Evolutionary conservation across 495 filamentous ascomycete genomes (phyloP).

Genomic region (Xylaria bambusicola): DNA sequence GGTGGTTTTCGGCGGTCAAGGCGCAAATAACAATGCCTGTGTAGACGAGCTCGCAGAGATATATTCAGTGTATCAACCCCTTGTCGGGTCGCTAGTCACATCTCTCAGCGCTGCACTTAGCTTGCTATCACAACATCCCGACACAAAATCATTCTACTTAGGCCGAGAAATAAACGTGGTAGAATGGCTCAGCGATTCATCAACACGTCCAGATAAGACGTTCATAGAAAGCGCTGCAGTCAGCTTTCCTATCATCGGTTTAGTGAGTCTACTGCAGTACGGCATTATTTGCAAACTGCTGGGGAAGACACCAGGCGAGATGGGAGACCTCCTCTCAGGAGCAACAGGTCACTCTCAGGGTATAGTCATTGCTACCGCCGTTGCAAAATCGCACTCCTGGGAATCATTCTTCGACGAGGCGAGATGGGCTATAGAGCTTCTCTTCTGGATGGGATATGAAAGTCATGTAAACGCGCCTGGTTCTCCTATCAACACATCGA

Average conservation of each 20-base stretch:
- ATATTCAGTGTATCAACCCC: conserved; percentile 73
- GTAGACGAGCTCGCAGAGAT: conserved; percentile 75
- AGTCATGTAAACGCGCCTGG: conserved; percentile 87
- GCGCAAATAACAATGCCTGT: conserved; percentile 6
- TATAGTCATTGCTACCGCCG: conserved; percentile 80
- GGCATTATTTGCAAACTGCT: conserved; percentile 80
- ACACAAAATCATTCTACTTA: conserved; percentile 73
- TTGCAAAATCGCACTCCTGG: conserved; percentile 75
- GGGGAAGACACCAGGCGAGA: conserved; percentile 72
- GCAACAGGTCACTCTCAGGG: conserved; percentile 90
- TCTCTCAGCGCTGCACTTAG: conserved; percentile 68
- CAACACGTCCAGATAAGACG: conserved; percentile 76
- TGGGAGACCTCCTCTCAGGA: conserved; percentile 69
- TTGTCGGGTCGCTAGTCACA: conserved; percentile 69
- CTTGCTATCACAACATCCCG: conserved; percentile 67
- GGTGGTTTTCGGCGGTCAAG: conserved; percentile 6
- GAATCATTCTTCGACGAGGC: conserved; percentile 71
- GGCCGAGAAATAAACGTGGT: conserved; percentile 80
- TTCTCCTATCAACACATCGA: conserved; percentile 77
- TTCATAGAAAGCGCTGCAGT: conserved; percentile 66
- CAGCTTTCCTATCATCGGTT: conserved; percentile 82
- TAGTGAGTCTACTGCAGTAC: conserved; percentile 83
- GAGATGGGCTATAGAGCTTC: conserved; percentile 70
- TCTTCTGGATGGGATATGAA: conserved; percentile 90
- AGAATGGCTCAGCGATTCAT: conserved; percentile 74